Conservation (phyloP, 441 rosid species). For the Bocquillonia castaneifolia region DNA sequence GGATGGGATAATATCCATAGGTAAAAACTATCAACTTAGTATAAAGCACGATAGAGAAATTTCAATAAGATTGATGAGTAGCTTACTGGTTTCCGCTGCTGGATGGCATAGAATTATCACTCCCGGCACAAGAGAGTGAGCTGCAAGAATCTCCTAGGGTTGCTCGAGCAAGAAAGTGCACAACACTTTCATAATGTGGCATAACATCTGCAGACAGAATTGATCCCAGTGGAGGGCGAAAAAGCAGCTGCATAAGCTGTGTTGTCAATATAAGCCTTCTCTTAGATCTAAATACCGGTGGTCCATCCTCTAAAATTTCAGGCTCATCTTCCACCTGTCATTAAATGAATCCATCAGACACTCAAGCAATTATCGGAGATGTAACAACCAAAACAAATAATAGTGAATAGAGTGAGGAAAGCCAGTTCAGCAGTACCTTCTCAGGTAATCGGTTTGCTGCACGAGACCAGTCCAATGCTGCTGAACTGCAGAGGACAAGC, state of each 20-base stretch:
- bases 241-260: constrained; percentile 75
- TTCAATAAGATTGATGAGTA: neutral
- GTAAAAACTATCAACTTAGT: neutral
- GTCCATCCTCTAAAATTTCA: constrained; percentile 42
- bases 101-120: constrained; percentile 28
- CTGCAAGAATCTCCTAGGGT: constrained; percentile 71
- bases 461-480: constrained; percentile 68
- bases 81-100: constrained; percentile 46
- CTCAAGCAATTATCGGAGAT: constrained; percentile 10
- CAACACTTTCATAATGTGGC: constrained; percentile 47
- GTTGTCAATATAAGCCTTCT: constrained; percentile 70
- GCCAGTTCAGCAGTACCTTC: constrained; percentile 45
- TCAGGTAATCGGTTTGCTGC: constrained; percentile 59
- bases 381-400: constrained; percentile 1
- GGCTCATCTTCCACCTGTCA: constrained; percentile 57
- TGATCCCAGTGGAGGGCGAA: constrained; percentile 44
- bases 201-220: constrained; percentile 45
- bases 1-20: neutral
- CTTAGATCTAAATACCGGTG: constrained; percentile 45
- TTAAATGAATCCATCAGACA: constrained; percentile 20
- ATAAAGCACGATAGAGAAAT: neutral
- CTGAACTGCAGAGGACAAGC: constrained; percentile 45
- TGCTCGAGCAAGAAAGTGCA: constrained; percentile 47
- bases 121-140: constrained; percentile 29
- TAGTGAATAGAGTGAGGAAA: constrained; percentile 3